These are phyloP conservation scores for Xylariaceae sp. DNA, from an alignment of 2,329 filamentous ascomycete species.

Conservation along the genomic window DNA sequence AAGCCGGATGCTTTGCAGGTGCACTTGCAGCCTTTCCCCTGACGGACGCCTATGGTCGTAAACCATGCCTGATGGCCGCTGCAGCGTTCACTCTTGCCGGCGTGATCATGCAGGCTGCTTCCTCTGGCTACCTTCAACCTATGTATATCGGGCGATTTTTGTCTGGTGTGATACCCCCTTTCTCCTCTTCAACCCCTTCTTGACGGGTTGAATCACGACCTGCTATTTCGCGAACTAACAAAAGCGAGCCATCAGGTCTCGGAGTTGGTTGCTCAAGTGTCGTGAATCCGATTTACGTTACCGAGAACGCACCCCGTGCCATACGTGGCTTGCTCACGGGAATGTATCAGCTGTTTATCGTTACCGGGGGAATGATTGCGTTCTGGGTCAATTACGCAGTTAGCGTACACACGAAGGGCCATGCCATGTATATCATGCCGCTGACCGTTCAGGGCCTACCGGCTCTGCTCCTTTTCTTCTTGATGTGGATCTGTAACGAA, in stretches of 20 bases:
- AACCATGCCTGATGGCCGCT: slow-evolving; percentile 54
- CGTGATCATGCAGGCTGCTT: slow-evolving; percentile 62
- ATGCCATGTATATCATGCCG: slow-evolving; percentile 56
- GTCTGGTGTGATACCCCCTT: slow-evolving; percentile 41
- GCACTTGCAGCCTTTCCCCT: slow-evolving; percentile 52
- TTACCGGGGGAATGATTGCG: slow-evolving; percentile 46
- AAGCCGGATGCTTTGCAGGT: slow-evolving; percentile 46
- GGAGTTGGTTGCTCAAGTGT: slow-evolving; percentile 48
- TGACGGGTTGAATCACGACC: neutral
- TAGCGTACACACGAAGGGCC: slow-evolving; percentile 39
- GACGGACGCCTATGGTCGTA: slow-evolving; percentile 57
- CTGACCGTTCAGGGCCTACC: slow-evolving; percentile 66
- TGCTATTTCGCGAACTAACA: neutral
- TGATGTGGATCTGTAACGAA: slow-evolving; percentile 67
- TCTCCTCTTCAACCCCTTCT: neutral
- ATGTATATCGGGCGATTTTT: slow-evolving; percentile 65
- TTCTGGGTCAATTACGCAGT: slow-evolving; percentile 57
- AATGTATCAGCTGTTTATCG: slow-evolving; percentile 51
- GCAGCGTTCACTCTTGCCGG: slow-evolving; percentile 60
- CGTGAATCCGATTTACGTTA: slow-evolving; percentile 49
- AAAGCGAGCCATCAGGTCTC: slow-evolving; percentile 34
- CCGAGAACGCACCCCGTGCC: slow-evolving; percentile 48
- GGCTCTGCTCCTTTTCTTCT: slow-evolving; percentile 58
- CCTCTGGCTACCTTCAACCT: slow-evolving; percentile 57
- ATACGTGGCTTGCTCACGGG: slow-evolving; percentile 49